Evolutionary conservation across 2,329 filamentous ascomycete genomes (phyloP).

Genomic region (Trichophaea hybrida): DNA sequence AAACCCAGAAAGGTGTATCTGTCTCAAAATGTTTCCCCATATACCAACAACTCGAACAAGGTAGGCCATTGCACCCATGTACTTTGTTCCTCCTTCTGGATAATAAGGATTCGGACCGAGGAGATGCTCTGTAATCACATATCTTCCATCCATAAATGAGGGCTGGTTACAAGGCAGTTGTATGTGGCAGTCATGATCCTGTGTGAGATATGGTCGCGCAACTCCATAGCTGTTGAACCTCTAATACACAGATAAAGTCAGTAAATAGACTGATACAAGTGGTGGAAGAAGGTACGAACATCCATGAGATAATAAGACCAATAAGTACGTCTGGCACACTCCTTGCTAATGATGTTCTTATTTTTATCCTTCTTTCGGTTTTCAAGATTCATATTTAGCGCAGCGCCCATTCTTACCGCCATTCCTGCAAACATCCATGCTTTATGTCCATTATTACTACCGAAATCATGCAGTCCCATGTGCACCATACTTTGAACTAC

Average conservation of each 20-base stretch:
- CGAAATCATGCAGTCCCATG: conserved; percentile 25
- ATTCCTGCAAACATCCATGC: conserved; percentile 26
- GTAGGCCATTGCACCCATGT: conserved; percentile 24
- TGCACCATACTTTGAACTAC: conserved; percentile 23
- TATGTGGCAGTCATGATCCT: conserved; percentile 24
- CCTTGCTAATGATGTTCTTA: conserved; percentile 16
- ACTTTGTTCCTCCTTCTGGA: conserved; percentile 10
- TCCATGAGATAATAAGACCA: conserved; percentile 26
- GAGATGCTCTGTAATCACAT: conserved; percentile 19
- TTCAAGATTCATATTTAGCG: conserved; percentile 24
- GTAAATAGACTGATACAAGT: not conserved
- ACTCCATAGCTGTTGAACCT: conserved; percentile 24
- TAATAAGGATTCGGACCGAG: conserved; percentile 17
- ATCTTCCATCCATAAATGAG: conserved; percentile 17
- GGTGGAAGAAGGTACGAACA: conserved; percentile 14
- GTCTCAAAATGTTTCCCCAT: conserved; percentile 23
- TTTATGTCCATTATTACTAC: conserved; percentile 21
- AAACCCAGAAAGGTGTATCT: conserved; percentile 22
- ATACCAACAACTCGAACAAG: conserved; percentile 22
- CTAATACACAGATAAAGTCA: conserved; percentile 10
- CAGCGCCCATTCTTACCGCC: conserved; percentile 23
- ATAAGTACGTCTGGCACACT: conserved; percentile 26
- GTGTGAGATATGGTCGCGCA: conserved; percentile 22
- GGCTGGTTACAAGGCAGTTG: conserved; percentile 24
- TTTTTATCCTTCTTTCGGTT: conserved; percentile 13